Percentiles rank a stretch among this genome's conserved stretches.
These are phyloP conservation scores for Termitomyces sp. DNA, from an alignment of 768 basidiomycete species.

Conservation along the genomic window DNA sequence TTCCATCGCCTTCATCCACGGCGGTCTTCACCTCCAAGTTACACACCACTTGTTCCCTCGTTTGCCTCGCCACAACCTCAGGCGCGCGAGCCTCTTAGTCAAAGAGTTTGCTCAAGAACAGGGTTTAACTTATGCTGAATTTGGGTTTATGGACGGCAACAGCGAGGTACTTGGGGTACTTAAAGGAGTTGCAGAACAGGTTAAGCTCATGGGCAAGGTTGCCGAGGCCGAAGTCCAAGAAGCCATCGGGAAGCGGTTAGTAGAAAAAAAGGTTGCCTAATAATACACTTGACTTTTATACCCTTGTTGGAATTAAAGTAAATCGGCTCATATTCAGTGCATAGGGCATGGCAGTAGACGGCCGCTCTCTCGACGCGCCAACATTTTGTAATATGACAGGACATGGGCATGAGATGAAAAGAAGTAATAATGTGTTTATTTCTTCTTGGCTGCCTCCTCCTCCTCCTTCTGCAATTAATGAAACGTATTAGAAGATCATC, in stretches of 20 bases:
- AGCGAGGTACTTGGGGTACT: slow-evolving; percentile 78
- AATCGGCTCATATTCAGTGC: slow-evolving; percentile 28
- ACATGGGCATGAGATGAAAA: slow-evolving; percentile 19
- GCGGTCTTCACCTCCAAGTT: slow-evolving; percentile 96
- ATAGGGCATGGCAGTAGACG: slow-evolving; percentile 23
- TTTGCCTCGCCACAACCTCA: slow-evolving; percentile 88
- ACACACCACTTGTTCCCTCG: slow-evolving; percentile 97
- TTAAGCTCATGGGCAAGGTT: slow-evolving; percentile 75
- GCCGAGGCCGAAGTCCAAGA: slow-evolving; percentile 70
- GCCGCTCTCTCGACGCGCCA: slow-evolving; percentile 16
- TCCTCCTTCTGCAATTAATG: slow-evolving; percentile 63
- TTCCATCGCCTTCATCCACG: slow-evolving; percentile 84
- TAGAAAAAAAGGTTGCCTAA: slow-evolving; percentile 11
- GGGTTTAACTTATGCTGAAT: slow-evolving; percentile 83
- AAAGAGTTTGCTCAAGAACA: slow-evolving; percentile 86
- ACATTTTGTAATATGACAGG: slow-evolving; percentile 30
- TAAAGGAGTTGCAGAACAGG: slow-evolving; percentile 81
- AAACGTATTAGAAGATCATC: slow-evolving; percentile 11
- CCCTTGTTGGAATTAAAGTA: neutral
- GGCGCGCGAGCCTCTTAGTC: slow-evolving; percentile 74
- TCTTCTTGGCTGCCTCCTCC: slow-evolving; percentile 90
- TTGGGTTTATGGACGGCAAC: slow-evolving; percentile 87
- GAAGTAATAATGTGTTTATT: slow-evolving; percentile 43
- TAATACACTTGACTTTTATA: too few relatives aligned
- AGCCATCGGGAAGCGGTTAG: slow-evolving; percentile 43